Evolutionary conservation across 1,284 basidiomycete genomes (phyloP).

Genomic region (Leccinum angustisporum): DNA sequence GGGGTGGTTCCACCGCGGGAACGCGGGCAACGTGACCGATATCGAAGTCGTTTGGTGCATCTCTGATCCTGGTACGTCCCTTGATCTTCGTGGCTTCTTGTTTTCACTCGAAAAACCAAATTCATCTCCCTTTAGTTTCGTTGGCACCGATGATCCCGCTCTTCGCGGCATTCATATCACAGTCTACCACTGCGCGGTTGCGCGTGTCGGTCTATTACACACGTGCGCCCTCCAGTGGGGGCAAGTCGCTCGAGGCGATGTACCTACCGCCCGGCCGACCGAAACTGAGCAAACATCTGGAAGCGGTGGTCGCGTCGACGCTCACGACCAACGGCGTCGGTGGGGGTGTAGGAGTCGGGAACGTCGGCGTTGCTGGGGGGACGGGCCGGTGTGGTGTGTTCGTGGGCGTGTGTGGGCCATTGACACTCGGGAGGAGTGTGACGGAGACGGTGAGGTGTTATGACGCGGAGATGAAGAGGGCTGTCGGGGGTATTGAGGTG

Average conservation of each 20-base stretch:
- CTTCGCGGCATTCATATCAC: slow-evolving; percentile 52
- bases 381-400: slow-evolving; percentile 47
- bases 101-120: neutral
- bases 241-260: slow-evolving; percentile 29
- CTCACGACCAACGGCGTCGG: slow-evolving; percentile 17
- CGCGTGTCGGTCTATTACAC: slow-evolving; percentile 66
- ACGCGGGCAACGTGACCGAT: too few species aligned
- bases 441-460: slow-evolving; percentile 42
- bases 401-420: slow-evolving; percentile 71
- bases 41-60: slow-evolving; percentile 72
- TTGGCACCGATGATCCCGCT: slow-evolving; percentile 57
- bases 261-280: slow-evolving; percentile 54
- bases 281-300: slow-evolving; percentile 45
- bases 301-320: slow-evolving; percentile 48
- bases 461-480: neutral
- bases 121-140: slow-evolving; percentile 36
- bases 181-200: slow-evolving; percentile 45
- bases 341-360: slow-evolving; percentile 17
- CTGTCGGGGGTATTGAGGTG: neutral
- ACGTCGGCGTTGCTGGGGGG: neutral
- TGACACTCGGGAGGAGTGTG: slow-evolving; percentile 54
- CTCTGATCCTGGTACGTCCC: slow-evolving; percentile 52
- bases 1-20: slow-evolving; percentile 39
- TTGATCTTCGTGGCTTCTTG: neutral
- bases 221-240: slow-evolving; percentile 40